phyloP scores from a whole-genome alignment of 1,139 yeast genomes.

The Hansenula anomala region DNA sequence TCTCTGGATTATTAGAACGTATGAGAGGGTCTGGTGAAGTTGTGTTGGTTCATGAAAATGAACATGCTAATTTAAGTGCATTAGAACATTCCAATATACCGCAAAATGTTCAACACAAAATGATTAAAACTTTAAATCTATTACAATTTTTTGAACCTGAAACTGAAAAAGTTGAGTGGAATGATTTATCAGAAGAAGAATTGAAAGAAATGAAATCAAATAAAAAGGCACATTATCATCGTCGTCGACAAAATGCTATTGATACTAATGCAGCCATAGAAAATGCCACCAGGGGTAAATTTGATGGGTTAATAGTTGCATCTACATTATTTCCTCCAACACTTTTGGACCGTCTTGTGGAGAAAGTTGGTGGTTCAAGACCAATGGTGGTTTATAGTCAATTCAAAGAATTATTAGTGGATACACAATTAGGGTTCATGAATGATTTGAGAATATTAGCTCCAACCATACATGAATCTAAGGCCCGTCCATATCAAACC shows the following conservation, averaged over 20 bases:
- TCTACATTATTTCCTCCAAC: constrained; percentile 69
- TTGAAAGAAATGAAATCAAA: constrained; percentile 51
- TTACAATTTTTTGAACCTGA: constrained; percentile 80
- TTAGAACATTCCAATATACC: constrained; percentile 63
- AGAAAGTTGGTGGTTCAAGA: constrained; percentile 77
- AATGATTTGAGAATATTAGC: constrained; percentile 70
- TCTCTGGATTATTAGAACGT: constrained; percentile 83
- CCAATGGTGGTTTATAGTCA: constrained; percentile 82
- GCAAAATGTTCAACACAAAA: constrained; percentile 42
- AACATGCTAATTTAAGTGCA: constrained; percentile 78
- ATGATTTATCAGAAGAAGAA: constrained; percentile 46
- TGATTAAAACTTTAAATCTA: constrained; percentile 70
- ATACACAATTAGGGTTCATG: constrained; percentile 62
- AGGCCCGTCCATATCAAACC: constrained; percentile 86
- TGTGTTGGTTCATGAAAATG: constrained; percentile 82
- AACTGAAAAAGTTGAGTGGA: constrained; percentile 47
- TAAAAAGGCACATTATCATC: constrained; percentile 62
- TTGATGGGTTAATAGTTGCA: constrained; percentile 75
- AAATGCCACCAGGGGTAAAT: constrained; percentile 44
- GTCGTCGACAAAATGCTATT: constrained; percentile 55
- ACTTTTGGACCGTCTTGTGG: constrained; percentile 56
- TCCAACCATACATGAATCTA: constrained; percentile 77
- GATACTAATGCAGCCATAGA: constrained; percentile 52
- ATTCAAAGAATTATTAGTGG: constrained; percentile 72
- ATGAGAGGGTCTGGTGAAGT: constrained; percentile 82